phyloP scores from a whole-genome alignment of 2,329 filamentous ascomycete genomes.

The Ceratocystis lukuohia region DNA sequence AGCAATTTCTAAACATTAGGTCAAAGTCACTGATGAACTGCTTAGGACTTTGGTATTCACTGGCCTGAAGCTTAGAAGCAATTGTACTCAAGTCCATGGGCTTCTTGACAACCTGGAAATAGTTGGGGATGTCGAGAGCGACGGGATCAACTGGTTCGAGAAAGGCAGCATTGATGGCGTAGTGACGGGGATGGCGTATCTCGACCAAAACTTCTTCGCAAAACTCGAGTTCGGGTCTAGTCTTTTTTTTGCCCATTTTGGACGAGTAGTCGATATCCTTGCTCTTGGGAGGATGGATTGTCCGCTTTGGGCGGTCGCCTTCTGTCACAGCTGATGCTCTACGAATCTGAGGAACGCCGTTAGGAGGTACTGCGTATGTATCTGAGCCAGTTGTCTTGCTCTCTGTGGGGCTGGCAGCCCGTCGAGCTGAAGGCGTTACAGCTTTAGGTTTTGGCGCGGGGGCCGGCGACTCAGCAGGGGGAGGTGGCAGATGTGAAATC shows the following conservation, averaged over 20 bases:
- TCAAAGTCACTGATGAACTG: slow-evolving; percentile 76
- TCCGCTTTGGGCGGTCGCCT: slow-evolving; percentile 73
- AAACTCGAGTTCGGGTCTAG: slow-evolving; percentile 78
- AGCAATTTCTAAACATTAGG: slow-evolving; percentile 80
- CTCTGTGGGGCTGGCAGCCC: slow-evolving; percentile 33
- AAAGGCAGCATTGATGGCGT: slow-evolving; percentile 58
- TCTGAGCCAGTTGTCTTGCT: slow-evolving; percentile 33
- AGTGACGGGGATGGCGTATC: slow-evolving; percentile 60
- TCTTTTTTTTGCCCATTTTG: slow-evolving; percentile 73
- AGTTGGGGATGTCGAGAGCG: slow-evolving; percentile 81
- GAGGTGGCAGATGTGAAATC: slow-evolving; percentile 23
- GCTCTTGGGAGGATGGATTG: slow-evolving; percentile 80
- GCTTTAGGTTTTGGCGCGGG: slow-evolving; percentile 29
- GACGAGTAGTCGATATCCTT: slow-evolving; percentile 81
- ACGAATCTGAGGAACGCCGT: slow-evolving; percentile 69
- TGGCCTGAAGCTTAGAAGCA: slow-evolving; percentile 57
- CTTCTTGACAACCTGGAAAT: slow-evolving; percentile 87
- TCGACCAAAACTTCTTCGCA: slow-evolving; percentile 71
- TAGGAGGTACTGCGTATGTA: slow-evolving; percentile 61
- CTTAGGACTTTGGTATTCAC: slow-evolving; percentile 67
- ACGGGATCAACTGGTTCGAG: slow-evolving; percentile 80
- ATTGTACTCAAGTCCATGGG: slow-evolving; percentile 93
- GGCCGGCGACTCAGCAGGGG: not conserved
- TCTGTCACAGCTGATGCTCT: slow-evolving; percentile 69
- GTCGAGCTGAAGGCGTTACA: slow-evolving; percentile 13